Evolutionary conservation across 139 green algal species (phyloP).

Genomic region (Volvox reticuliferus): DNA sequence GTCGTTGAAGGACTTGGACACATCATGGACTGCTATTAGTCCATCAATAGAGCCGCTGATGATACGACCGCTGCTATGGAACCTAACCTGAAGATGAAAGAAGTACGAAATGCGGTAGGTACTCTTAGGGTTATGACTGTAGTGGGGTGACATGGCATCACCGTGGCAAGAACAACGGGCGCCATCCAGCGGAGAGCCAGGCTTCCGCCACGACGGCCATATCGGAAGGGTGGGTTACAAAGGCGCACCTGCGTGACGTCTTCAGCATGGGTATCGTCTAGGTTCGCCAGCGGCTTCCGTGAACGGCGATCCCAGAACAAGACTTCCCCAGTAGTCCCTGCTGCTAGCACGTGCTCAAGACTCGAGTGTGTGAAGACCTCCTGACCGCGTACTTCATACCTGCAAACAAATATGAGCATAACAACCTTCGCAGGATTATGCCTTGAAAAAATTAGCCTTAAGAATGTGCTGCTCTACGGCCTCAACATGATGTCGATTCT

Average conservation of each 20-base stretch:
- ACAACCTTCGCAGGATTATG: too few species aligned
- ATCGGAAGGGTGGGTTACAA: too few species aligned
- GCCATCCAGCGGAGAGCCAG: too few species aligned
- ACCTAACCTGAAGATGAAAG: slow-evolving; percentile 60
- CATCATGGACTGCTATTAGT: slow-evolving; percentile 81
- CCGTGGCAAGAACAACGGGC: too few species aligned
- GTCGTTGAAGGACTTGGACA: slow-evolving; percentile 68
- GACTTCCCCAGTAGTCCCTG: slow-evolving; percentile 74
- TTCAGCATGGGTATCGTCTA: slow-evolving; percentile 85
- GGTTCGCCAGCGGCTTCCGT: slow-evolving; percentile 52
- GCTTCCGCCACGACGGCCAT: too few species aligned
- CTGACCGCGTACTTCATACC: slow-evolving; percentile 47
- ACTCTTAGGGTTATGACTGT: too few species aligned
- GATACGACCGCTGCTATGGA: slow-evolving; percentile 63
- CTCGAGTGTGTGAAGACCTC: slow-evolving; percentile 68
- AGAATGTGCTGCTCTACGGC: too few species aligned
- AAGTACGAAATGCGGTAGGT: too few species aligned
- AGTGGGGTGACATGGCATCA: too few species aligned
- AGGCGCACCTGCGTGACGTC: slow-evolving; percentile 75
- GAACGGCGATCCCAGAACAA: slow-evolving; percentile 85
- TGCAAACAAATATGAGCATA: slow-evolving; percentile 8
- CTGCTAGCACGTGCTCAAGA: slow-evolving; percentile 68
- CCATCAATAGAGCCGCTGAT: slow-evolving; percentile 79
- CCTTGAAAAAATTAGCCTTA: too few species aligned
- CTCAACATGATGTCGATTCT: too few species aligned